Percentiles rank a stretch among this genome's conserved stretches.
Conservation (phyloP, 768 basidiomycete species). For the Xerocomellus amylosporus region DNA sequence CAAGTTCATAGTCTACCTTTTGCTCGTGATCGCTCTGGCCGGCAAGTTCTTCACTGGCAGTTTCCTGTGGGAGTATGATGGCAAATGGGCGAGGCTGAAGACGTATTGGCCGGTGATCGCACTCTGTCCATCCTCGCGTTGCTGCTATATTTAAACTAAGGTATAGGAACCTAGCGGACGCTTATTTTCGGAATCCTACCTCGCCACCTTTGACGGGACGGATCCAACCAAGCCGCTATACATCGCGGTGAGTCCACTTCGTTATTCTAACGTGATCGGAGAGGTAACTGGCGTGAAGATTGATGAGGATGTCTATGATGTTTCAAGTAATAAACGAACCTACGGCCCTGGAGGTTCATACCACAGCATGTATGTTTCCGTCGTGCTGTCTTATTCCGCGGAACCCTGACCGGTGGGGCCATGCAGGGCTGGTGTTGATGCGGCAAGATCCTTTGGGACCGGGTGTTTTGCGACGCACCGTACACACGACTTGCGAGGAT, state of each 20-base stretch:
- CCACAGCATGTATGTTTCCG: constrained; percentile 56
- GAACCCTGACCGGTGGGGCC: constrained; percentile 23
- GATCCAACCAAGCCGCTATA: constrained; percentile 68
- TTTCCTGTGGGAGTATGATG: constrained; percentile 79
- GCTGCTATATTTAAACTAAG: background rate
- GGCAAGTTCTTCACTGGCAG: constrained; percentile 88
- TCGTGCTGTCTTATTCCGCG: constrained; percentile 10
- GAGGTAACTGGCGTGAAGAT: constrained; percentile 49
- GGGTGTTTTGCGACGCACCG: constrained; percentile 90
- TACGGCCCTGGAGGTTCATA: constrained; percentile 92
- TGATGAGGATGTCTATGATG: constrained; percentile 91
- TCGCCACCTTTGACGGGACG: constrained; percentile 72
- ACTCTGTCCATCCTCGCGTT: background rate
- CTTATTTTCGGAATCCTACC: constrained; percentile 69
- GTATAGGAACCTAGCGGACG: constrained; percentile 51
- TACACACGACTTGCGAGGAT: constrained; percentile 86
- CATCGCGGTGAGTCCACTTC: constrained; percentile 61
- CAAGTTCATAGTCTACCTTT: constrained; percentile 61
- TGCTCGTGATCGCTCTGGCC: constrained; percentile 54
- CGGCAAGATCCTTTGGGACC: constrained; percentile 89
- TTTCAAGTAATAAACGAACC: constrained; percentile 65
- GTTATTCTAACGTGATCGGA: constrained; percentile 1
- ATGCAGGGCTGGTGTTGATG: constrained; percentile 77
- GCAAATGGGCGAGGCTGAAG: constrained; percentile 58
- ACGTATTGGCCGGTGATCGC: constrained; percentile 61